These are phyloP conservation scores for Neodidymelliopsis sp. DNA, from an alignment of 2,329 filamentous ascomycete genomes.

Conservation along the genomic window DNA sequence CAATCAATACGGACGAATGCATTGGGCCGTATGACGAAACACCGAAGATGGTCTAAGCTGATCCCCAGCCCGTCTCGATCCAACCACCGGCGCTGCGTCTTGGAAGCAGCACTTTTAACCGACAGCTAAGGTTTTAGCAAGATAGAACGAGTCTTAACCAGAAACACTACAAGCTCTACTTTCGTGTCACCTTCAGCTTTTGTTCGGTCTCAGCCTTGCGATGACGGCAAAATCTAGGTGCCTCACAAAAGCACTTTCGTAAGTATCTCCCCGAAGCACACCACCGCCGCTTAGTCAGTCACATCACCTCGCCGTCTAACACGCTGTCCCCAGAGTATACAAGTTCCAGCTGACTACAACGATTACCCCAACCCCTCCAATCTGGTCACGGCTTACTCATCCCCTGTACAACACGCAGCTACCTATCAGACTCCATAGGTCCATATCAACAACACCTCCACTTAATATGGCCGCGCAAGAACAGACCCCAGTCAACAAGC, in stretches of 20 bases:
- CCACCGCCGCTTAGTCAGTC: slow-evolving; percentile 34
- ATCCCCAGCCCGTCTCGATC: slow-evolving; percentile 8
- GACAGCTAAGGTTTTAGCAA: too few relatives aligned
- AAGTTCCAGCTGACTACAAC: slow-evolving; percentile 17
- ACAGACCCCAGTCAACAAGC: neutral
- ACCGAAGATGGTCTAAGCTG: slow-evolving; percentile 12
- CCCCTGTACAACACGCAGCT: slow-evolving; percentile 3
- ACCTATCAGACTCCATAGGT: slow-evolving; percentile 5
- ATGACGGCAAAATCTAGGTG: slow-evolving; percentile 17
- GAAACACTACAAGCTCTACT: too few relatives aligned
- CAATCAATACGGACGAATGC: slow-evolving; percentile 13
- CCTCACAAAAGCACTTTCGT: slow-evolving; percentile 32
- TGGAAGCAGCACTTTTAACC: too few relatives aligned
- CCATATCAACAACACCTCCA: slow-evolving; percentile 1
- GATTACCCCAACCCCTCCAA: neutral
- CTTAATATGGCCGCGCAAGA: neutral
- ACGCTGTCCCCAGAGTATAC: slow-evolving; percentile 33
- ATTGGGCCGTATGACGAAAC: slow-evolving; percentile 15
- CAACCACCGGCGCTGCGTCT: slow-evolving; percentile 3
- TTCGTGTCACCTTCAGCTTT: too few relatives aligned
- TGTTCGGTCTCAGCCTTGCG: neutral
- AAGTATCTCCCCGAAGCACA: slow-evolving; percentile 29
- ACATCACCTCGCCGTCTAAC: slow-evolving; percentile 8
- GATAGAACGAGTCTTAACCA: too few relatives aligned
- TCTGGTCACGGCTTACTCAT: slow-evolving; percentile 3